Evolutionary conservation across 768 basidiomycete species (phyloP), one percentile per base, ranked within the genome.

Genomic region (Naematelia encephala): DNA sequence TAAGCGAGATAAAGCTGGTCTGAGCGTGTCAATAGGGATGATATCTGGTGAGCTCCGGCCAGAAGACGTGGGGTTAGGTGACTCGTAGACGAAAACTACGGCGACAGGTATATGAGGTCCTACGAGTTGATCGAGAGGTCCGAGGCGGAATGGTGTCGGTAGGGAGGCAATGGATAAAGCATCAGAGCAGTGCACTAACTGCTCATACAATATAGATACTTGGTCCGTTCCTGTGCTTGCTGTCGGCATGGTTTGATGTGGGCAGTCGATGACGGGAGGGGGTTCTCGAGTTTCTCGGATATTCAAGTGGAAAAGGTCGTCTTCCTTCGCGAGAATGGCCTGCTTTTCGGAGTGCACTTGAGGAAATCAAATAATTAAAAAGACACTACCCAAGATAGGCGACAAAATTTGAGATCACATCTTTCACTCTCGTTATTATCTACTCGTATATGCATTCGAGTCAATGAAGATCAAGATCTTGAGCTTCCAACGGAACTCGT

Each of bases 81-180:
- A 42, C 22, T n/a, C 19, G 30, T 64, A 67, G 51, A 67, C 48
- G 50, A 61, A 64, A 3, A 67, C 56, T 5, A 62, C 60, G n/a
- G 54, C 50, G 29, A 67, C 54, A 16, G 66, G 66, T 25, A 67
- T 49, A 13, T 45, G 43, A 13, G 54, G 51, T 13, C 23, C 25
- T 4, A 57, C 55, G 50, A 57, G 56, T 2, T 29, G 43, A 50
- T 64, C 66, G 29, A 67, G 28, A 2, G 66, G 62, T 29, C 63
- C 63, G 1, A 67, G 60, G 27, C 13, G 43, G 26, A 53, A 53
- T 8, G 34, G 34, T 39, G 34, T 16, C 34, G 8, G 8, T 8
- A 39, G 34, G 16, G 34, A 39, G 34, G 8, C 34, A 8, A 16
- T 39, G 8, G 16, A 39, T 16, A 16, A 39, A 16, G 34, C 16